These are phyloP conservation scores for Candida gorgasii DNA, from an alignment of 805 yeast species.

Conservation along the genomic window DNA sequence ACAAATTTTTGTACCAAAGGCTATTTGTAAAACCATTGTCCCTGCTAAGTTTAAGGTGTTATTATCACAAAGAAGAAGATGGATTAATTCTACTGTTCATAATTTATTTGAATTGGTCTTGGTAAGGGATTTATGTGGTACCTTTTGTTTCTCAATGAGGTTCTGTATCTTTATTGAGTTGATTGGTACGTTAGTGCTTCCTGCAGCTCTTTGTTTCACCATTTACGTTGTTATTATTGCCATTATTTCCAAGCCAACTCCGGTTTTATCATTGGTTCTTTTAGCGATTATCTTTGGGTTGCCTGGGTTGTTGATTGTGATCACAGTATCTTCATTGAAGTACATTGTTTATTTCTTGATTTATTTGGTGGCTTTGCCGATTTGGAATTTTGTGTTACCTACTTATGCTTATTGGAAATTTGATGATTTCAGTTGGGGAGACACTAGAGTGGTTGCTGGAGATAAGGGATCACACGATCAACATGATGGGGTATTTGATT, in stretches of 20 bases:
- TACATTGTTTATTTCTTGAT: slow-evolving; percentile 79
- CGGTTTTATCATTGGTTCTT: slow-evolving; percentile 71
- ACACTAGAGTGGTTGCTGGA: slow-evolving; percentile 76
- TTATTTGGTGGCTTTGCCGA: slow-evolving; percentile 79
- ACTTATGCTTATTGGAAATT: slow-evolving; percentile 90
- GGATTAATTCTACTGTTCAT: slow-evolving; percentile 95
- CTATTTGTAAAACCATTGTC: slow-evolving; percentile 89
- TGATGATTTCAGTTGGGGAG: slow-evolving; percentile 97
- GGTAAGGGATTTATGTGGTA: slow-evolving; percentile 88
- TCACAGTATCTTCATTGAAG: slow-evolving; percentile 73
- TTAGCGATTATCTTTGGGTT: slow-evolving; percentile 80
- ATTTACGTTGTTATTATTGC: slow-evolving; percentile 74
- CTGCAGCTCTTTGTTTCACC: slow-evolving; percentile 84
- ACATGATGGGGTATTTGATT: slow-evolving; percentile 81
- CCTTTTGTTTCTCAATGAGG: slow-evolving; percentile 94
- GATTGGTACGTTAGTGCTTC: slow-evolving; percentile 84
- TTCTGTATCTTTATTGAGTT: slow-evolving; percentile 82
- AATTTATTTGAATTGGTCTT: slow-evolving; percentile 84
- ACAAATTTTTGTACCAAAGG: slow-evolving; percentile 84
- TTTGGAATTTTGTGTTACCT: slow-evolving; percentile 91
- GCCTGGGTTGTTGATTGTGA: slow-evolving; percentile 78
- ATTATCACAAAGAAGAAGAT: slow-evolving; percentile 90
- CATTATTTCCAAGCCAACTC: slow-evolving; percentile 72
- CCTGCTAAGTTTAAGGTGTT: slow-evolving; percentile 79
- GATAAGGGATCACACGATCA: slow-evolving; percentile 68